These are phyloP conservation scores for Teratosphaeria viscida DNA, from an alignment of 2,329 filamentous ascomycete genomes.

Conservation along the genomic window DNA sequence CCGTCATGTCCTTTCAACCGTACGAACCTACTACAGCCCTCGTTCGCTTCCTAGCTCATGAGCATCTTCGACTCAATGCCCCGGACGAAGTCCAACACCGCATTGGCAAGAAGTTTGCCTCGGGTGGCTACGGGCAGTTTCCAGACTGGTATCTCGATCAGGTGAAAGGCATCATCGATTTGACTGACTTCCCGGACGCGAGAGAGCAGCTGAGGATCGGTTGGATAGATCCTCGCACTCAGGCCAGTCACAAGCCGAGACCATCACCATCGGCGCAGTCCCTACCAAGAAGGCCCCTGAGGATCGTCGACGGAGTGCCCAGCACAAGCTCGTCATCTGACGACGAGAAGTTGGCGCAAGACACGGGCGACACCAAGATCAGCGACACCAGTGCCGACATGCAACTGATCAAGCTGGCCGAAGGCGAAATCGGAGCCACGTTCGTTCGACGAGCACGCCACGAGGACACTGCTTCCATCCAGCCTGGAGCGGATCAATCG, in stretches of 20 bases:
- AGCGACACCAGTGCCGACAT: background rate
- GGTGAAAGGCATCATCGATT: background rate
- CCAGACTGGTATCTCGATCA: background rate
- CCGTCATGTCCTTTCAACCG: background rate
- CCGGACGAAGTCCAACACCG: background rate
- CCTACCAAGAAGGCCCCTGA: background rate
- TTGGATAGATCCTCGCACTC: background rate
- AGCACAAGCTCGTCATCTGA: background rate
- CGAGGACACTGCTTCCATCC: background rate
- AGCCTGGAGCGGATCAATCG: background rate
- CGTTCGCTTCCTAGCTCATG: background rate
- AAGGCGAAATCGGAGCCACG: background rate
- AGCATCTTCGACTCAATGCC: background rate
- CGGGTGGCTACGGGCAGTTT: slow-evolving; percentile 10
- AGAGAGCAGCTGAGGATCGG: background rate
- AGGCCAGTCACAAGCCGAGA: background rate
- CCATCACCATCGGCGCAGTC: background rate
- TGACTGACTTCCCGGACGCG: background rate
- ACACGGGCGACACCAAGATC: background rate
- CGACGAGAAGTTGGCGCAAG: background rate
- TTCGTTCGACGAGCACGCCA: background rate
- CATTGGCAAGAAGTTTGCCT: slow-evolving; percentile 7
- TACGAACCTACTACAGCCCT: background rate
- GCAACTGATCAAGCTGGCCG: background rate
- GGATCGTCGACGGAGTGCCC: background rate